phyloP scores from a whole-genome alignment of 2,329 filamentous ascomycete genomes.

The Cordyceps militaris region DNA sequence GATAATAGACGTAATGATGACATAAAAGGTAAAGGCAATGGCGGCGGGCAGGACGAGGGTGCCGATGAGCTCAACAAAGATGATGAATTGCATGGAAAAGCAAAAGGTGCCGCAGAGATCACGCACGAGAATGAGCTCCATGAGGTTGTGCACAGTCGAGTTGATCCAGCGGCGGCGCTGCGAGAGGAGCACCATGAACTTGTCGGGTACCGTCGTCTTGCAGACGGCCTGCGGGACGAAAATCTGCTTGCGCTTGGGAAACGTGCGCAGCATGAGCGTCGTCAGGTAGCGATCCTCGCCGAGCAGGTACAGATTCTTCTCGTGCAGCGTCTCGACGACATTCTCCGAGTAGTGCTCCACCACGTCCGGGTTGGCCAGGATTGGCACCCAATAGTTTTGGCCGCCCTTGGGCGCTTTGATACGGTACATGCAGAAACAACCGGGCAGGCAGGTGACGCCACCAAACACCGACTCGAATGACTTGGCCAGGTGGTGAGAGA shows the following conservation, averaged over 20 bases:
- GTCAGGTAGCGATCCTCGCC: conserved; percentile 94
- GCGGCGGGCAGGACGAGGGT: conserved; percentile 93
- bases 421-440: conserved; percentile 99
- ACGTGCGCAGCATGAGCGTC: conserved; percentile 96
- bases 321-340: conserved; percentile 95
- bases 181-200: conserved; percentile 86
- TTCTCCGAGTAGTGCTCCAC: conserved; percentile 99
- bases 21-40: conserved; percentile 94
- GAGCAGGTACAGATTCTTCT: conserved; percentile 87
- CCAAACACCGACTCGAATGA: conserved; percentile 98
- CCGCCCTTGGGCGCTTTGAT: conserved; percentile 98
- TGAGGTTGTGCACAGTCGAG: conserved; percentile 96
- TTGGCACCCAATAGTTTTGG: conserved; percentile 99
- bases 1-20: conserved; percentile 86
- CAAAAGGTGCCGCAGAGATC: conserved; percentile 98
- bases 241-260: conserved; percentile 97
- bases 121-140: conserved; percentile 91
- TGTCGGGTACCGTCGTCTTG: conserved; percentile 93
- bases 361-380: conserved; percentile 94
- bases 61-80: conserved; percentile 90
- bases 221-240: conserved; percentile 98
- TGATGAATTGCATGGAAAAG: conserved; percentile 99
- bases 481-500: conserved; percentile 94
- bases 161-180: conserved; percentile 98
- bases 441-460: conserved; percentile 95